Evolutionary conservation across 768 basidiomycete species (phyloP).

Genomic region (Atractiella rhizophila): DNA sequence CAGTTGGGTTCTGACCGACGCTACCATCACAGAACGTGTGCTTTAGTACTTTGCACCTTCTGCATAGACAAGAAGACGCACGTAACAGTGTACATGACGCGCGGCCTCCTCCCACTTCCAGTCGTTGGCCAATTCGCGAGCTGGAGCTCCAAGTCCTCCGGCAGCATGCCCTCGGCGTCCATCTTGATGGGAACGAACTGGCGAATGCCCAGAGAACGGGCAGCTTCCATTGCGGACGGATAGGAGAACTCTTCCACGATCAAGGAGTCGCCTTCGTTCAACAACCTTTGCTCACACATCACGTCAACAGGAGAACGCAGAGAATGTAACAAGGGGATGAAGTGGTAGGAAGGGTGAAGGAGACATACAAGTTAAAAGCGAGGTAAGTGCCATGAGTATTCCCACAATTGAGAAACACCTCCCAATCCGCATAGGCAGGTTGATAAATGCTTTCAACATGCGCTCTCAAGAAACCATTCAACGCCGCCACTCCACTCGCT

Average conservation of each 20-base stretch:
- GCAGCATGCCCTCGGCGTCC: slow-evolving; percentile 47
- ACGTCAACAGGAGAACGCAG: slow-evolving; percentile 22
- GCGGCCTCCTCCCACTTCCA: slow-evolving; percentile 34
- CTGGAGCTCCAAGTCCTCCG: slow-evolving; percentile 33
- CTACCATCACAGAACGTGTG: slow-evolving; percentile 20
- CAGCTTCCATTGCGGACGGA: slow-evolving; percentile 29
- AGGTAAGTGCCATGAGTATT: no score
- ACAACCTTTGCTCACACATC: slow-evolving; percentile 34
- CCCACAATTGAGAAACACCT: slow-evolving; percentile 26
- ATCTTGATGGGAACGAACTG: slow-evolving; percentile 28
- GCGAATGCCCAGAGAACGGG: slow-evolving; percentile 25
- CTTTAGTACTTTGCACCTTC: not conserved
- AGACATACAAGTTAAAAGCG: no score
- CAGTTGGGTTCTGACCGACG: slow-evolving; percentile 64
- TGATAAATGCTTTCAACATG: slow-evolving; percentile 30
- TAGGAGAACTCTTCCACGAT: slow-evolving; percentile 49
- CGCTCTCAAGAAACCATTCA: slow-evolving; percentile 34
- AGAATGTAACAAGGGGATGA: no score
- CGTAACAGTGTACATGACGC: slow-evolving; percentile 34
- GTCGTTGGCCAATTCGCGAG: slow-evolving; percentile 44
- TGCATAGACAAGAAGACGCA: not conserved
- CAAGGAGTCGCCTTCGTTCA: slow-evolving; percentile 30
- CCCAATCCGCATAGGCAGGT: slow-evolving; percentile 37
- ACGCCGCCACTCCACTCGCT: slow-evolving; percentile 33
- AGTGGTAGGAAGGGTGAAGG: no score